Conservation (phyloP, 768 basidiomycete species). For the Epithele typhae region DNA sequence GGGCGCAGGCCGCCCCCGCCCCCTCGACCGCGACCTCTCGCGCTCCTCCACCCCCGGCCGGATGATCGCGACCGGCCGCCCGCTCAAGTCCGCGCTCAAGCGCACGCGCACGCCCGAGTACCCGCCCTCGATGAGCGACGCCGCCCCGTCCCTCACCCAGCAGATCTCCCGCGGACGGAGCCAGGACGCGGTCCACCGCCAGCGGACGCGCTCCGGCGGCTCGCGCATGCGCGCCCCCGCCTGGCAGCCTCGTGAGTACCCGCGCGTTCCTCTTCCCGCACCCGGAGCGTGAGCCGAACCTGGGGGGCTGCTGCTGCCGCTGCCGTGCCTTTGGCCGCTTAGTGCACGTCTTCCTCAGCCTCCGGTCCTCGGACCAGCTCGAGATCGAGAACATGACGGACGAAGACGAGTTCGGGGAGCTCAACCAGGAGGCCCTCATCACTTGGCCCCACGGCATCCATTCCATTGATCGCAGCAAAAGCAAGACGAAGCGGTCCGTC, state of each 20-base stretch:
- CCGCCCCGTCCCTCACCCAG: conserved; percentile 4
- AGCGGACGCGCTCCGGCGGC: conserved; percentile 11
- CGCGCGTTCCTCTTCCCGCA: neutral
- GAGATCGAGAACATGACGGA: conserved; percentile 41
- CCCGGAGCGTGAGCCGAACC: neutral
- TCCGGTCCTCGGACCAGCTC: conserved; percentile 62
- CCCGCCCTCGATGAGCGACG: conserved; percentile 7
- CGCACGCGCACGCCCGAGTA: conserved; percentile 29
- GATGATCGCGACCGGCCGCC: conserved; percentile 13
- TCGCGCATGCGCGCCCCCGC: conserved; percentile 25
- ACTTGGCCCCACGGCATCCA: conserved; percentile 68
- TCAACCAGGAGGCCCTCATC: conserved; percentile 51
- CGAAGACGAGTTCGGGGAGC: conserved; percentile 54
- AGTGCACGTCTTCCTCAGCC: conserved; percentile 75
- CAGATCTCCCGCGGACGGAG: conserved; percentile 7
- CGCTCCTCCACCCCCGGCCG: conserved; percentile 10
- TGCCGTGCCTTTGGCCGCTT: neutral
- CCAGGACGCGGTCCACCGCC: conserved; percentile 6
- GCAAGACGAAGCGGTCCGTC: conserved; percentile 53
- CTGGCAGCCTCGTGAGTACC: conserved; percentile 21
- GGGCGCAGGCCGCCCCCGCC: conserved; percentile 10
- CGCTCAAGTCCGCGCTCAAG: conserved; percentile 57
- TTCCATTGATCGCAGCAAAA: conserved; percentile 34
- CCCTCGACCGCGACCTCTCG: conserved; percentile 11
- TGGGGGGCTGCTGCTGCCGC: neutral